Conservation (phyloP, 176 grass and related monocot species). For the Neostapfia colusana region DNA sequence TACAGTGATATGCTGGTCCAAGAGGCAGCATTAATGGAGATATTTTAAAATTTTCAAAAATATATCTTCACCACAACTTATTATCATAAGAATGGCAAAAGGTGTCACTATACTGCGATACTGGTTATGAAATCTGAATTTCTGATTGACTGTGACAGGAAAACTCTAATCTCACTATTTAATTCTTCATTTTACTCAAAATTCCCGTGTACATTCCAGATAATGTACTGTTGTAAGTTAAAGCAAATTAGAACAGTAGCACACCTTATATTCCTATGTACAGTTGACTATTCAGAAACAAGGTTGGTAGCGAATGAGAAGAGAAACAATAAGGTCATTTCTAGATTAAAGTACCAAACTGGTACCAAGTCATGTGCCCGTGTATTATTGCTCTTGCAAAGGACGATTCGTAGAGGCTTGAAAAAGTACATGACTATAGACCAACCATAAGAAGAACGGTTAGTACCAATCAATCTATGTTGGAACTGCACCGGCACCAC, state of each 20-base stretch:
- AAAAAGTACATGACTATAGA: neutral
- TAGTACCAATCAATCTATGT: constrained; percentile 9
- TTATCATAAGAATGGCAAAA: neutral
- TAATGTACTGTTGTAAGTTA: neutral
- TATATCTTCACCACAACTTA: neutral
- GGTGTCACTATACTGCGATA: neutral
- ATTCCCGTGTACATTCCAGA: neutral
- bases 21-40: neutral
- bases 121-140: neutral
- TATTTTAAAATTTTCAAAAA: neutral
- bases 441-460: neutral
- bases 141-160: neutral
- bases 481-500: neutral
- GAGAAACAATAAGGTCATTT: neutral
- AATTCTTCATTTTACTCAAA: neutral
- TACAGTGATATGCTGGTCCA: neutral
- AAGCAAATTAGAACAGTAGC: neutral
- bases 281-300: neutral
- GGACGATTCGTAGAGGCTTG: neutral
- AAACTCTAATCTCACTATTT: neutral
- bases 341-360: neutral
- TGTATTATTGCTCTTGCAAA: neutral
- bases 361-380: neutral
- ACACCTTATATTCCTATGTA: neutral
- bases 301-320: neutral